Base-by-base conservation (phyloP, 1,284 basidiomycete species). In the Sporisorium scitamineum region DNA sequence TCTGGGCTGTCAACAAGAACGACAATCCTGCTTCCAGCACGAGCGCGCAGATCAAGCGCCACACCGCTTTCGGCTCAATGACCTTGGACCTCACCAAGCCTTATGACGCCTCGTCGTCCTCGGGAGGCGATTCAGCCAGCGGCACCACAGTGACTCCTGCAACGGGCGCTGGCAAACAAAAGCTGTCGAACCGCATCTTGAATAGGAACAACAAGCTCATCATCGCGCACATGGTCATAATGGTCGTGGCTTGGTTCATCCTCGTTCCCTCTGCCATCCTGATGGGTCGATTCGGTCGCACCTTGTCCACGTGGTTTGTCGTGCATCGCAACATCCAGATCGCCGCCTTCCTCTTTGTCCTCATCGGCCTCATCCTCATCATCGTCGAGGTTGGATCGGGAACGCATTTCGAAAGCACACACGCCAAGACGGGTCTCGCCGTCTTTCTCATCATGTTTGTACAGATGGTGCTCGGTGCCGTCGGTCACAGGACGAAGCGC, bases 361-460 rank as follows among this genome's bases (percentile, higher is more conserved):
- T 88, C 87, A 87, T 74, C 88, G 89, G 45, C 88, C 89, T 45
- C 84, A 88, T 22, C 88, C 90, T 92, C 85, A 90, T 89, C 85
- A 88, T 89, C 63, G 80, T 61, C 37, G 60, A 71, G 13, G 16
- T 32, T 7, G 45, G 41, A 73, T 32, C 56, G 10, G 32, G 54
- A 48, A 59, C 26, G 24, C 57, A 71, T 66, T 78, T 73, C 41
- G 44, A 54, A 20, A 59, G 64, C 41, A 65, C 58, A 32, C 71
- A 61, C 52, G 76, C 90, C 89, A 87, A 87, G 85, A 87, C 88
- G 77, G 91, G 92, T 32, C 81, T 90, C 50, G 88, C 87, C 7
- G 84, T 92, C 45, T 89, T 92, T 67, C 87, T 88, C 47, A 85
- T 92, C n/a, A 90, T 91, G 79, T 44, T 90, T 55, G 59, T 88